Conservation (phyloP, 306 rosid genomes). For the Inga leiocalycina region DNA sequence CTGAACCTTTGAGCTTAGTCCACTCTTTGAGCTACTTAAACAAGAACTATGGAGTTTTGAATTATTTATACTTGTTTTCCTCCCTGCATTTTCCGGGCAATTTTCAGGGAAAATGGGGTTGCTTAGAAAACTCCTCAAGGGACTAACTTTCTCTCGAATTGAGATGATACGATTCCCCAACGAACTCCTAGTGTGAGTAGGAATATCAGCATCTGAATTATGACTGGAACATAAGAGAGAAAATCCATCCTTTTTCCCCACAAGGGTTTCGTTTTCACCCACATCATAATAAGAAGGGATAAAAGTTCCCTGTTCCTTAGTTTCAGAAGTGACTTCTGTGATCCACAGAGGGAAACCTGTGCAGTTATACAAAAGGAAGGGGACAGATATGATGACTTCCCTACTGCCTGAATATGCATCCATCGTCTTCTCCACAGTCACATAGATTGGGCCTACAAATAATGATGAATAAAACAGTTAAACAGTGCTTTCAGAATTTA, state of each 20-base stretch:
- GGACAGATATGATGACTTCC: constrained; percentile 75
- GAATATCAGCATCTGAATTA: constrained; percentile 38
- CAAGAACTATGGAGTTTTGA: constrained; percentile 35
- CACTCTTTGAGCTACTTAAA: constrained; percentile 36
- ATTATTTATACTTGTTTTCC: constrained; percentile 38
- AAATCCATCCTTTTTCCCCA: constrained; percentile 64
- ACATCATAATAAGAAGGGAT: constrained; percentile 69
- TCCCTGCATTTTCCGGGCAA: constrained; percentile 38
- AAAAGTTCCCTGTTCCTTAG: constrained; percentile 45
- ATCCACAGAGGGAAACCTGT: constrained; percentile 71
- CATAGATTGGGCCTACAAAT: constrained; percentile 61
- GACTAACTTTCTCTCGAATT: constrained; percentile 47
- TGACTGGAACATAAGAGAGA: constrained; percentile 50
- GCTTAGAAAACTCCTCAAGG: constrained; percentile 34
- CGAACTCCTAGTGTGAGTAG: constrained; percentile 34
- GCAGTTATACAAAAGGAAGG: constrained; percentile 87
- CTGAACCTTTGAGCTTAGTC: constrained; percentile 36
- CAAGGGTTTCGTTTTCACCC: constrained; percentile 48
- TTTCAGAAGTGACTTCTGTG: constrained; percentile 56
- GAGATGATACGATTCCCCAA: constrained; percentile 53
- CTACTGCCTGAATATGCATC: constrained; percentile 87
- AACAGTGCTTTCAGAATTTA: constrained; percentile 25
- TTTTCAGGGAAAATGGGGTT: constrained; percentile 37
- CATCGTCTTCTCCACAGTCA: constrained; percentile 80
- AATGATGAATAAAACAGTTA: constrained; percentile 29